Base-by-base conservation (phyloP, 371 early-diverging fungal genomes). In the Circinella umbellata region DNA sequence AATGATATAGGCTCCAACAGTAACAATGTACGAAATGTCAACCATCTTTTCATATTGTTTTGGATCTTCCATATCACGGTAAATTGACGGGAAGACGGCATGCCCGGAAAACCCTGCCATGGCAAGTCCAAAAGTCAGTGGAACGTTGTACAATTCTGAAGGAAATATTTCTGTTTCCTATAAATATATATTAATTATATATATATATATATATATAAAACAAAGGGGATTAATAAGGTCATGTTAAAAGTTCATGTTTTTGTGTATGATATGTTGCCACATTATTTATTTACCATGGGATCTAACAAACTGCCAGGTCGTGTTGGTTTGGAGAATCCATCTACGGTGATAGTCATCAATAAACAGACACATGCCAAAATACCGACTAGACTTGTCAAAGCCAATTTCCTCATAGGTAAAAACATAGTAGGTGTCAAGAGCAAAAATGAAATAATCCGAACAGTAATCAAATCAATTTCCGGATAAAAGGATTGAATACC, bases 1-100 rank as follows among this genome's bases (percentile, higher is more conserved):
- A 6, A 69, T 63, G 4, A 84, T 27, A 71, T 90, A 92, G 3
- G 88, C 68, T 10, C 67, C 6, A 36, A 77, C 66, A 6, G 84
- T 84, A 37, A 84, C 60, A 1, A 75, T 35, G 70, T 88, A 93
- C 1, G 90, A 82, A 8, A 82, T 49, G 63, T 90, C 85, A 14
- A 92, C 80, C 73, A 90, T 77, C 3, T 49, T 64, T 11, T 73
- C 72, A 71, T 84, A 93, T 35, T 81, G 63, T 55, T 70, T 66
- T 10, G 85, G 84, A 14, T 80, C 66, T 60, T 78, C 68, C 89
- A 93, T 85, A 64, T 93, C 93, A 4, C 83, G 76, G 71, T 90
- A 89, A 15, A 91, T 83, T 11, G 74, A 74, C 14, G 93, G 90
- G 64, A 89, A 87, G 1, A 89, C 86, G 6, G 88, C 86, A 73